Conservation (phyloP, 2,329 filamentous ascomycete genomes). For the Trichoderma brevicompactum region DNA sequence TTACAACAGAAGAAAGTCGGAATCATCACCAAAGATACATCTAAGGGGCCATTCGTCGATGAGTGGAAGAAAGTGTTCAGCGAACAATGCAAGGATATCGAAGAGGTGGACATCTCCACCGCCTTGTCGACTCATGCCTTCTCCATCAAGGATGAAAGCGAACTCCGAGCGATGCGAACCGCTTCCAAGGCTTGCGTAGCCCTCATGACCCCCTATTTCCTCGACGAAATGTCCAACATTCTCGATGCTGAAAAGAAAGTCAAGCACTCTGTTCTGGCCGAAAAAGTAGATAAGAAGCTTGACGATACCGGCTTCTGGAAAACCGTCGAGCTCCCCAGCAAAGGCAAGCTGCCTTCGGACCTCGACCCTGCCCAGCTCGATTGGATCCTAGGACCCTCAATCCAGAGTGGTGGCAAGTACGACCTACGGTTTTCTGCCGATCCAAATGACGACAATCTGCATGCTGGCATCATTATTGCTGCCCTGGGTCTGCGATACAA, state of each 20-base stretch:
- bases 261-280: slow-evolving; percentile 82
- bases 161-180: slow-evolving; percentile 91
- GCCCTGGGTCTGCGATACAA: slow-evolving; percentile 93
- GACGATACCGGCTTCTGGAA: slow-evolving; percentile 95
- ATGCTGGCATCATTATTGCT: slow-evolving; percentile 91
- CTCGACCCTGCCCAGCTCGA: slow-evolving; percentile 90
- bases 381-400: slow-evolving; percentile 87
- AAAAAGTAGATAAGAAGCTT: slow-evolving; percentile 87
- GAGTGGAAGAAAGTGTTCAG: slow-evolving; percentile 90
- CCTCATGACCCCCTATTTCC: slow-evolving; percentile 93
- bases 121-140: slow-evolving; percentile 85
- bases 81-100: slow-evolving; percentile 79
- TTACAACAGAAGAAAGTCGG: slow-evolving; percentile 80
- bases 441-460: slow-evolving; percentile 79
- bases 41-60: slow-evolving; percentile 86
- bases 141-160: slow-evolving; percentile 91
- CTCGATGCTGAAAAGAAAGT: slow-evolving; percentile 97
- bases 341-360: slow-evolving; percentile 78
- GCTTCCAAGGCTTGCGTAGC: slow-evolving; percentile 93
- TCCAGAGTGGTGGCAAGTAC: slow-evolving; percentile 95
- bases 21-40: slow-evolving; percentile 78
- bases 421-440: slow-evolving; percentile 82
- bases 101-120: slow-evolving; percentile 83
- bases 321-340: slow-evolving; percentile 69
- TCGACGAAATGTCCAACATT: slow-evolving; percentile 96